Evolutionary conservation across 73 alveolate genomes (phyloP).

Genomic region (Tetrahymena elliotti): DNA sequence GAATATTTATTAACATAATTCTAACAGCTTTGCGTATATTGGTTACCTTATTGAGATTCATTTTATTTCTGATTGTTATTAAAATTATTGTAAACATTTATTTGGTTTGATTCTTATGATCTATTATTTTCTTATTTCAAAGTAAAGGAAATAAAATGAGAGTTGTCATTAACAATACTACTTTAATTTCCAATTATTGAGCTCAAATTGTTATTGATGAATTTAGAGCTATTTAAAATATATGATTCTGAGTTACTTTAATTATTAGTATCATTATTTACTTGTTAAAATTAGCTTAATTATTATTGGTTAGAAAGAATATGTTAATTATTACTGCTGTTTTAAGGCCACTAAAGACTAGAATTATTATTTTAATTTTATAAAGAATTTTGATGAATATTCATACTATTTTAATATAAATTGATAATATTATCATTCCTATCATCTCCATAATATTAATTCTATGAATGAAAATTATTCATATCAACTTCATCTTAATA

Average conservation of each 20-base stretch:
- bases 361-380: no score
- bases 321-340: neutral
- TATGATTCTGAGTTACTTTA: neutral
- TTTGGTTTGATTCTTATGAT: neutral
- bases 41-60: neutral
- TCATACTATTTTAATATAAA: no score
- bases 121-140: neutral
- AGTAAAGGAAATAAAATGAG: neutral
- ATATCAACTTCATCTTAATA: neutral
- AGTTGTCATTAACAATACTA: neutral
- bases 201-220: neutral
- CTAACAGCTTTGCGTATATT: neutral
- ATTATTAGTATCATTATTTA: neutral
- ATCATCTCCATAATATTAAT: no score
- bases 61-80: no score
- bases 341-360: neutral
- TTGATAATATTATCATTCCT: no score
- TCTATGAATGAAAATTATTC: no score
- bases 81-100: neutral
- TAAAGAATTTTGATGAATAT: no score
- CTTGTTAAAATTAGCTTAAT: neutral
- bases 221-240: neutral
- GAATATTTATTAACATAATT: neutral
- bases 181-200: neutral
- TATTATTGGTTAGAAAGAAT: neutral